phyloP scores from a whole-genome alignment of 768 basidiomycete genomes.

The Kwoniella dendrophila region DNA sequence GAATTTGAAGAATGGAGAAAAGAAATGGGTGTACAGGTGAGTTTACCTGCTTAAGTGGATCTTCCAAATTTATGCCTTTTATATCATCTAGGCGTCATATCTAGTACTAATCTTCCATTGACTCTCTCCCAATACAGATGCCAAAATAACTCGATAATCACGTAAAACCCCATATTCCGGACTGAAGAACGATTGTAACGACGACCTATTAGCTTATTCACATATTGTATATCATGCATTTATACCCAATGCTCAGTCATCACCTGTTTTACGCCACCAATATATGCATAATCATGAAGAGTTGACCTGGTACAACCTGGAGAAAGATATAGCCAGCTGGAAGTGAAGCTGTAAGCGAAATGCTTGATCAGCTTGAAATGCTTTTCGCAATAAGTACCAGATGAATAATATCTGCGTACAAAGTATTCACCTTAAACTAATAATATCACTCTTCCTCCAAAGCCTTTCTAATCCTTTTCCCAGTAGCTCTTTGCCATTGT shows the following conservation, averaged over 20 bases:
- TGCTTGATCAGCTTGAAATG: no score
- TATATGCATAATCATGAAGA: not conserved
- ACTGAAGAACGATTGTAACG: no score
- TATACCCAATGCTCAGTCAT: constrained; percentile 14
- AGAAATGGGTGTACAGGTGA: constrained; percentile 63
- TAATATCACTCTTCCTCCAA: constrained; percentile 13
- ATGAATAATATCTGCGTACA: constrained; percentile 3
- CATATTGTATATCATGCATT: constrained; percentile 26
- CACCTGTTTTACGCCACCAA: not conserved
- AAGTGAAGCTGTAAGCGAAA: no score
- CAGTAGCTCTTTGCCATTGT: constrained; percentile 34
- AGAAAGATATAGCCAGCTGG: no score
- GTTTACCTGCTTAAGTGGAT: constrained; percentile 24
- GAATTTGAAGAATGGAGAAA: constrained; percentile 53
- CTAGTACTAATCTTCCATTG: not conserved
- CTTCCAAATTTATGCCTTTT: no score
- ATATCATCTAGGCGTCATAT: not conserved
- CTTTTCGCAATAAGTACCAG: no score
- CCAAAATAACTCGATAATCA: constrained; percentile 17
- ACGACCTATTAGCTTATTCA: no score
- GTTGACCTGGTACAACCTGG: no score
- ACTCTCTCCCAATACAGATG: constrained; percentile 11
- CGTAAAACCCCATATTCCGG: no score
- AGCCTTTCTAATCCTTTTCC: constrained; percentile 31
- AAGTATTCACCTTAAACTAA: not conserved